Base-by-base conservation (phyloP, 495 filamentous ascomycete species). In the Astrothelium subdiscretum region DNA sequence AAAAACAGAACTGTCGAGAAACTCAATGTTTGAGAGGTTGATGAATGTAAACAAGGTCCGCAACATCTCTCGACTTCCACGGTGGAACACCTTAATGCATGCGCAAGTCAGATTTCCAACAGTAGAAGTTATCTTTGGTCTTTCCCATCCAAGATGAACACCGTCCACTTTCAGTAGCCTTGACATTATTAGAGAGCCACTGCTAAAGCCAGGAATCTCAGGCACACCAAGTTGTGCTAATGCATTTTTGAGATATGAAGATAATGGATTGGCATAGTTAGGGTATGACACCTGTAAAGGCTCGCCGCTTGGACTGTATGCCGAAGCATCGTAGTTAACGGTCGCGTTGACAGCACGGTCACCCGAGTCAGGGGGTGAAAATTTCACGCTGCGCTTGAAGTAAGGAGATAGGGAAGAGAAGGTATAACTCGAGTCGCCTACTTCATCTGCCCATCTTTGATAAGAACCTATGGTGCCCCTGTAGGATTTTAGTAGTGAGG, bases 361-460 rank as follows among this genome's bases (percentile, higher is more conserved):
- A 0, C 61, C 52, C 10, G n/a, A 31, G 32, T 81, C 70, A 0
- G 84, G 83, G 0, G 77, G 69, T 0, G 80, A 83, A 66, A 85
- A 83, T 0, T 73, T 63, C 0, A 74, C 58, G 54, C 76, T 81
- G 43, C 77, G 78, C 62, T 83, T 69, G 61, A 79, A 86, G 62
- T 74, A 82, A 0, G 80, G 80, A 0, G 82, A 69, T 0, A 81
- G 61, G 8, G 76, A 70, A 12, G 80, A 74, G 24, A 73, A 87
- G 4, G 70, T 71, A 64, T 82, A 87, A 58, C 72, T 77, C 3
- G 73, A 52, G 63, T 86, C 84, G 42, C 78, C 76, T 5, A 85
- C 81, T 0, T 52, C 43, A 35, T 81, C 75, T 0, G 83, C 83
- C 83, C 83, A 86, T 63, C 69, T 66, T 4, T 80, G 67, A 64